phyloP scores from a whole-genome alignment of 2,329 filamentous ascomycete species.

The Calonectria crousiana region DNA sequence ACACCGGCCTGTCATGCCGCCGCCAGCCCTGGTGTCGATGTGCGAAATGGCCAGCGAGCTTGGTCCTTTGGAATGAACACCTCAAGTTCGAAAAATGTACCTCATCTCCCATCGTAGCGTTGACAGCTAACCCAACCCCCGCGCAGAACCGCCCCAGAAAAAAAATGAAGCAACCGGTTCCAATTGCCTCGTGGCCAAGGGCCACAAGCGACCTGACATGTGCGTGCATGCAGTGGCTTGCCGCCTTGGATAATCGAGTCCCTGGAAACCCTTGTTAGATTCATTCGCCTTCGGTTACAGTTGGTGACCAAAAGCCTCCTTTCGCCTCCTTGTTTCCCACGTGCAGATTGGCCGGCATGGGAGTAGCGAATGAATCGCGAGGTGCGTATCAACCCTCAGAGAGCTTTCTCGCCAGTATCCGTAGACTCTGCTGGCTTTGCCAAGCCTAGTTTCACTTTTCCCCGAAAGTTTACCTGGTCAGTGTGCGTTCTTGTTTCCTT shows the following conservation, averaged over 20 bases:
- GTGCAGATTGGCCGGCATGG: not conserved
- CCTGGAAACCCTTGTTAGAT: not conserved
- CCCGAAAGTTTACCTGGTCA: conserved; percentile 17
- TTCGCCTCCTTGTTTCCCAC: not conserved
- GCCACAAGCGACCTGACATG: not conserved
- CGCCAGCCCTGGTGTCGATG: not conserved
- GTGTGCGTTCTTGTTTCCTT: conserved; percentile 15
- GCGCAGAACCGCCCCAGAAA: not conserved
- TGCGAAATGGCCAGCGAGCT: not conserved
- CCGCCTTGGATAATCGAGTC: not conserved
- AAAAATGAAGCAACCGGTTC: not conserved
- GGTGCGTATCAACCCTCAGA: not conserved
- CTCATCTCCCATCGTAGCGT: not conserved
- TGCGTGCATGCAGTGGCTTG: not conserved
- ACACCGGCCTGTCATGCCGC: not conserved
- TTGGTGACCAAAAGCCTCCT: not conserved
- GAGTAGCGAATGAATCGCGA: not conserved
- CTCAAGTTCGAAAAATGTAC: not conserved
- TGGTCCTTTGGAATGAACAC: conserved; percentile 11
- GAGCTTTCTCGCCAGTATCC: not conserved
- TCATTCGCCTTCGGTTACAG: not conserved
- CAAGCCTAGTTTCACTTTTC: conserved; percentile 10
- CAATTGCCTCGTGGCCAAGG: not conserved
- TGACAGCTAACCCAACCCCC: not conserved
- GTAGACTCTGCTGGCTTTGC: not conserved